These are phyloP conservation scores for Pleurozium schreberi DNA, from an alignment of 225 moss, liverwort and hornwort species.

Conservation along the genomic window DNA sequence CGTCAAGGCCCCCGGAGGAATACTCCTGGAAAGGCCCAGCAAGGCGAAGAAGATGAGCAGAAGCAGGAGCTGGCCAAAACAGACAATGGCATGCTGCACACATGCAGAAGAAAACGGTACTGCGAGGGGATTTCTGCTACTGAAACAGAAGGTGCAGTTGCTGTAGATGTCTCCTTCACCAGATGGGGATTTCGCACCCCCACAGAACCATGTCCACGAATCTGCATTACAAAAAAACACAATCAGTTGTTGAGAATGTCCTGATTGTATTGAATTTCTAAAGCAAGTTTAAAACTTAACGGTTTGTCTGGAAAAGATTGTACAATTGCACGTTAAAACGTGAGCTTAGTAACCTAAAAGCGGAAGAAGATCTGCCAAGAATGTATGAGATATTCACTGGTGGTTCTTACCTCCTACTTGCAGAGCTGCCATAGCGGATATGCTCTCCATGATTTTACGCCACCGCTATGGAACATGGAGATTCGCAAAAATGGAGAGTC, in stretches of 20 bases:
- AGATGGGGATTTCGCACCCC: not conserved
- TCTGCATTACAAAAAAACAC: not conserved
- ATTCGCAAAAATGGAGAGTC: not conserved
- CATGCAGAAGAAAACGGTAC: not conserved
- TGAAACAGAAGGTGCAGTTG: not conserved
- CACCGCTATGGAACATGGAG: not conserved
- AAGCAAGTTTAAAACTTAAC: no score
- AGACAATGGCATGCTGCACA: constrained; percentile 34
- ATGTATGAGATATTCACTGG: not conserved
- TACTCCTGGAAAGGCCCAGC: constrained; percentile 13
- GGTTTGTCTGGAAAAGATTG: not conserved
- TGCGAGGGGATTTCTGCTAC: not conserved
- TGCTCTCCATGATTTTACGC: not conserved
- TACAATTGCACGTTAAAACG: not conserved
- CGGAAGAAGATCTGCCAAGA: not conserved
- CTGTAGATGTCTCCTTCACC: not conserved
- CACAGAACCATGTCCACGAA: constrained; percentile 42
- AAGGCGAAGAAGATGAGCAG: constrained; percentile 20
- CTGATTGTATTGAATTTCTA: not conserved
- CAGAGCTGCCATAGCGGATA: not conserved
- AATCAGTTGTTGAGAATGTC: not conserved
- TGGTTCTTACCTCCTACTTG: not conserved
- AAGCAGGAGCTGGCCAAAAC: constrained; percentile 27
- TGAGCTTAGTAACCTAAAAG: not conserved
- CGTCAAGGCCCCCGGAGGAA: constrained; percentile 29